phyloP scores from a whole-genome alignment of 139 green algal species.

The Chloropicon primus region DNA sequence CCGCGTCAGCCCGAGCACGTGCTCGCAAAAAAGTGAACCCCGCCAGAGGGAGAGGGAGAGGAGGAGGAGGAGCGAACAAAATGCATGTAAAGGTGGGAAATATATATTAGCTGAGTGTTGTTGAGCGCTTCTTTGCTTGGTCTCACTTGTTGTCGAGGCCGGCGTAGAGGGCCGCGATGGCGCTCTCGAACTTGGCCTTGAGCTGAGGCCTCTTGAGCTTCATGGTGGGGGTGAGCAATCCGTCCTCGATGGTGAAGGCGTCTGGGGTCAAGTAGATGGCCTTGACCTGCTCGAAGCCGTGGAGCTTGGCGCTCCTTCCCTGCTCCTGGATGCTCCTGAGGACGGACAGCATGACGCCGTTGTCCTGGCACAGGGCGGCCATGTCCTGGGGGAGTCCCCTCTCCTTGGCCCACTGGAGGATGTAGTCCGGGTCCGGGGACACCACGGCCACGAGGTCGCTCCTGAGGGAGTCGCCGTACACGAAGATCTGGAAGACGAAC shows the following conservation, averaged over 20 bases:
- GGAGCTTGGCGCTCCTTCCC: conserved; percentile 16
- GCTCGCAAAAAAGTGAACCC: too few species aligned
- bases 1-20: too few species aligned
- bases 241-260: conserved; percentile 82
- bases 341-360: conserved; percentile 13
- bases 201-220: conserved; percentile 24
- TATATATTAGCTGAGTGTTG: not conserved
- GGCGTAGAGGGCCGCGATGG: conserved; percentile 42
- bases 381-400: conserved; percentile 9
- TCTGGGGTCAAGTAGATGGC: conserved; percentile 46
- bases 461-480: conserved; percentile 32
- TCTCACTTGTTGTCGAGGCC: not conserved
- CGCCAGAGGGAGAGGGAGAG: too few species aligned
- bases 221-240: conserved; percentile 39
- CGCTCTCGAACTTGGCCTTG: conserved; percentile 30
- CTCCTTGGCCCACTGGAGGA: conserved; percentile 22
- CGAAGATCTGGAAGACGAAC: conserved; percentile 30
- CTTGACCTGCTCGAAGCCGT: conserved; percentile 32
- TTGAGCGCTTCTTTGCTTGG: not conserved
- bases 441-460: conserved; percentile 19
- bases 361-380: conserved; percentile 14
- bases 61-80: not conserved
- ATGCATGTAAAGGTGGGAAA: not conserved
- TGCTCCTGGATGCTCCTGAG: conserved; percentile 18
- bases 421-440: not conserved